Base-by-base conservation (phyloP, 1,284 basidiomycete genomes). In the Microbotryum silenes-acaulis region DNA sequence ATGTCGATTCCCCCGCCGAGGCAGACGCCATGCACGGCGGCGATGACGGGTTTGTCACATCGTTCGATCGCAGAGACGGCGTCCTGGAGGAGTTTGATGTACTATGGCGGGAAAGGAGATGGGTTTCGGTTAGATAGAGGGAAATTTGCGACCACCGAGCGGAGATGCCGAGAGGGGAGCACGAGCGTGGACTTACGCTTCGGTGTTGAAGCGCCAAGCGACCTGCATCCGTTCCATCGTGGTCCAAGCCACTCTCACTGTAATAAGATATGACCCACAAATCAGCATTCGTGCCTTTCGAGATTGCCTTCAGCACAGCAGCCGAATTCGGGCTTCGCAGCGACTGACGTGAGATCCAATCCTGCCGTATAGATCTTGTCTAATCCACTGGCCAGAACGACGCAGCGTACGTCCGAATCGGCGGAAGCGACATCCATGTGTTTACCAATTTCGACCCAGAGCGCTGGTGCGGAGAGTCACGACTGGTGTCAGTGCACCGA, bases 11-110 rank as follows among this genome's bases (percentile, higher is more conserved):
- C 72, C 0, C 93, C 80, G 0, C 92, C 92, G 54, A 88, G 76
- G 12, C 84, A 82, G 7, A 84, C 74, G 0, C 91, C 90, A 71
- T 92, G 86, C 0, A 88, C 78, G 0, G 92, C 91, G 1, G 80
- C 85, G 59, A 97, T 89, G 61, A 97, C 88, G 0, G 92, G 92
- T 72, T 87, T 85, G 0, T 82, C 81, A 68, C 85, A 85, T n/a
- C 81, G 76, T 68, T 89, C 84, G 0, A 89, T 81, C 0, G 84
- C 78, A 0, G 81, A 78, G 56, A 92, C 88, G 42, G 83, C 82
- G n/a, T 76, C 72, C 77, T 93, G 90, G 75, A 91, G 88, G 27
- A 77, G 73, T 75, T 78, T 56, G 20, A 62, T 70, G 64, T 68
- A 58, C 68, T 70, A 61, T 20, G 14, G 23, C n/a, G 31, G n/a